Conservation (phyloP, 2,329 filamentous ascomycete species). For the Plenodomus tracheiphilus region DNA sequence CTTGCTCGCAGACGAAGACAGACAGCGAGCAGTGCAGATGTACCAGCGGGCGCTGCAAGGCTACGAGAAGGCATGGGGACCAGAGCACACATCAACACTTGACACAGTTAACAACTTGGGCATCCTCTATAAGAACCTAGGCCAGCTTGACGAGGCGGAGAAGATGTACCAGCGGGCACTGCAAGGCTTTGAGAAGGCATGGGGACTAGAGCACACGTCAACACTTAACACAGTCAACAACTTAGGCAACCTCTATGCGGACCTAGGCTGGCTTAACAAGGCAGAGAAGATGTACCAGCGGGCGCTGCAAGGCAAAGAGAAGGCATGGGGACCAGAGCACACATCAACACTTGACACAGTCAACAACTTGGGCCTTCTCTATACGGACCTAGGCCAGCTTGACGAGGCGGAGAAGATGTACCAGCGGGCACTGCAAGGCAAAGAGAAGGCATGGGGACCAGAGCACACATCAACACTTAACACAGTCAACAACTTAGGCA, state of each 20-base stretch:
- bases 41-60: conserved; percentile 18
- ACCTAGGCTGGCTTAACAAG: conserved; percentile 21
- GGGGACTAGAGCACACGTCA: conserved; percentile 1
- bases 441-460: neutral
- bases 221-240: conserved; percentile 15
- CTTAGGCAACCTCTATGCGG: conserved; percentile 19
- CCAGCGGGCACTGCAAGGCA: neutral
- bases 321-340: conserved; percentile 15
- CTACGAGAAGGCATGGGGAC: conserved; percentile 13
- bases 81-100: conserved; percentile 18
- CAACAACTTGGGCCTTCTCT: conserved; percentile 23
- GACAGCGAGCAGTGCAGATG: conserved; percentile 10
- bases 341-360: conserved; percentile 19
- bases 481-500: neutral
- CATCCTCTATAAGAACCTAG: conserved; percentile 2
- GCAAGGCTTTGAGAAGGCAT: neutral
- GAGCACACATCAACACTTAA: neutral
- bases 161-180: conserved; percentile 6
- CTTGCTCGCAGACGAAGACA: conserved; percentile 2
- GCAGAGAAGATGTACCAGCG: conserved; percentile 22
- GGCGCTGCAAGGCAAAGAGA: conserved; percentile 18
- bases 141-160: conserved; percentile 3
- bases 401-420: conserved; percentile 3
- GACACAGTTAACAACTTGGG: conserved; percentile 5
- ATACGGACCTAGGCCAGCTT: conserved; percentile 16